Evolutionary conservation across 2,329 filamentous ascomycete species (phyloP), one percentile per base, ranked within the genome.

Genomic region (Sordariomycetes sp.): DNA sequence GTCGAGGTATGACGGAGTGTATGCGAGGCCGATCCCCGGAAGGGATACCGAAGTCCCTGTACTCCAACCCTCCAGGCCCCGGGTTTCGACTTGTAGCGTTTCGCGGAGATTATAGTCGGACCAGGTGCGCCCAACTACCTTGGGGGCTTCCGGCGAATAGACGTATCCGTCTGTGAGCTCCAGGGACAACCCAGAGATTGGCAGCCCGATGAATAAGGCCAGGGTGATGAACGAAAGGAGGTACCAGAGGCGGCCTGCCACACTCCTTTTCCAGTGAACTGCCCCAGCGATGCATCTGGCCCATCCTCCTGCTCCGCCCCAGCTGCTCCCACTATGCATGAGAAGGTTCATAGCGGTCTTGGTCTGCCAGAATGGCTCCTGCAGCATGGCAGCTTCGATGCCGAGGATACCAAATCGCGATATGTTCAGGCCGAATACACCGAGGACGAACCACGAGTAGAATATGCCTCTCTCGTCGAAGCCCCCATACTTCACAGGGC

Each of bases 361-460:
- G 1, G 55, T 55, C 52, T 50, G 32, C 34, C 58, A 58, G 22
- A 59, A 55, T 0, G 4, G 34, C 18, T 51, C 24, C 53, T 59
- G 52, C 14, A 62, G 57, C 61, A 62, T 61, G 14, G 54, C 55
- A 18, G 53, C 58, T 24, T 62, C 60, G 32, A 62, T 54, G 1
- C 62, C 59, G 34, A 57, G n/a, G 52, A 63, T 58, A 1, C 60
- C 60, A 37, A 59, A 57, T 22, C 59, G 54, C 8, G 61, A 60
- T 57, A 59, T 62, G 11, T 48, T 51, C 14, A 63, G 12, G 43
- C 56, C 60, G 55, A 63, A 61, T 12, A 63, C 61, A 53, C 61
- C 61, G 24, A 63, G 32, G 52, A 62, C 54, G 53, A 63, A 63
- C 60, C 61, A 63, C 10, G 57, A 58, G 22, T 60, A 63, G 32